Evolutionary conservation across 2,329 filamentous ascomycete genomes (phyloP).

Genomic region (Allantophomopsis lycopodina): DNA sequence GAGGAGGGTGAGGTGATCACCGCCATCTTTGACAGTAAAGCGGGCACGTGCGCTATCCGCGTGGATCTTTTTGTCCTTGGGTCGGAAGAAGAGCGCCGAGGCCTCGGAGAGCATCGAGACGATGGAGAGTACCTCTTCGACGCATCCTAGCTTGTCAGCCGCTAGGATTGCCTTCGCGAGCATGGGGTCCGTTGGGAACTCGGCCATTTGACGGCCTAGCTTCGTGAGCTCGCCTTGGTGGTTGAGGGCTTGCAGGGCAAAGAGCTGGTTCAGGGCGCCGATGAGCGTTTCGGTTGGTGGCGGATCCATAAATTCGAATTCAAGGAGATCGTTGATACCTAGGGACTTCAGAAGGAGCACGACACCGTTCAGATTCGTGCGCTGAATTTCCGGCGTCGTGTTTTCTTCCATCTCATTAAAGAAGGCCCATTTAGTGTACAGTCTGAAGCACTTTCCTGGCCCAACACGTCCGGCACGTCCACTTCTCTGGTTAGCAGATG

Average conservation of each 20-base stretch:
- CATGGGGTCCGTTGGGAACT: conserved; percentile 89
- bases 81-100: conserved; percentile 80
- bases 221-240: conserved; percentile 82
- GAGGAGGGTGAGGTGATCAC: conserved; percentile 76
- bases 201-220: conserved; percentile 84
- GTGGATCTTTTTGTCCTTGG: conserved; percentile 95
- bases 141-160: conserved; percentile 80
- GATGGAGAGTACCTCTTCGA: conserved; percentile 83
- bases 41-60: conserved; percentile 81
- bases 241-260: conserved; percentile 80
- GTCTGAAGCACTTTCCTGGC: conserved; percentile 81
- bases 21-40: conserved; percentile 82
- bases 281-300: conserved; percentile 85
- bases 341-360: conserved; percentile 80
- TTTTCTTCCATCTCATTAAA: conserved; percentile 91
- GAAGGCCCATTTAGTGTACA: conserved; percentile 89
- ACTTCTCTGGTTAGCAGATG: conserved; percentile 83
- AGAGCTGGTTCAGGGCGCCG: conserved; percentile 77
- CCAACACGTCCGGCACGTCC: conserved; percentile 87
- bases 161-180: conserved; percentile 80
- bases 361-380: conserved; percentile 74
- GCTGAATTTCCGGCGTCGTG: conserved; percentile 84
- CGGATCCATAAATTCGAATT: conserved; percentile 94
- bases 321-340: conserved; percentile 81
- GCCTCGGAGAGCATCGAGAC: conserved; percentile 91